phyloP scores from a whole-genome alignment of 2,329 filamentous ascomycete species.

The Immersiporthe knoxdaviesiana region DNA sequence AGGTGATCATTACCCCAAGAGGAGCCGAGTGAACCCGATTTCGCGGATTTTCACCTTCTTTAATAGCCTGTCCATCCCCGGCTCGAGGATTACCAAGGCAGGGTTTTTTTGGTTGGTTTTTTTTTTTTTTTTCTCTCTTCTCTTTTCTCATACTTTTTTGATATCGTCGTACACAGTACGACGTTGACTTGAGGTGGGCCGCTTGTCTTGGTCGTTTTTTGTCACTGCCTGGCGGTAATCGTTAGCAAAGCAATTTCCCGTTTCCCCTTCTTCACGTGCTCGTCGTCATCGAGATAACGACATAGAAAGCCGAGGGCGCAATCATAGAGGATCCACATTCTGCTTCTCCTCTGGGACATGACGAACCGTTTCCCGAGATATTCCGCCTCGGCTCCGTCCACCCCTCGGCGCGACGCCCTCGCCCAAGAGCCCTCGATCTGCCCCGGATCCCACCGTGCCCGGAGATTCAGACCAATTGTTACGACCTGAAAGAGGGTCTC shows the following conservation, averaged over 20 bases:
- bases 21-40: not conserved
- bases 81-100: not conserved
- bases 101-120: not conserved
- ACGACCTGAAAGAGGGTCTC: not conserved
- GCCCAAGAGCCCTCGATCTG: slow-evolving; percentile 9
- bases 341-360: slow-evolving; percentile 25
- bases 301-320: not conserved
- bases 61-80: not conserved
- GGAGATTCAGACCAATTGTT: slow-evolving; percentile 19
- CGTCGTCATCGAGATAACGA: not conserved
- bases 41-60: slow-evolving; percentile 28
- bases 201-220: not conserved
- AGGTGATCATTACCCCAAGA: slow-evolving; percentile 13
- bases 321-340: not conserved
- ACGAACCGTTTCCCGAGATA: slow-evolving; percentile 8
- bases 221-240: not conserved
- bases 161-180: not conserved
- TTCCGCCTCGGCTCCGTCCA: slow-evolving; percentile 20
- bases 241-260: not conserved
- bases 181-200: not conserved
- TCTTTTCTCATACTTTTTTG: not conserved
- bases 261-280: not conserved
- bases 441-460: slow-evolving; percentile 3
- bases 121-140: not conserved
- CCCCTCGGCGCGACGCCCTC: slow-evolving; percentile 4